Evolutionary conservation across 345 rosid genomes (phyloP), one percentile per base, ranked within the genome.

Genomic region (Eucalyptus brandiana): DNA sequence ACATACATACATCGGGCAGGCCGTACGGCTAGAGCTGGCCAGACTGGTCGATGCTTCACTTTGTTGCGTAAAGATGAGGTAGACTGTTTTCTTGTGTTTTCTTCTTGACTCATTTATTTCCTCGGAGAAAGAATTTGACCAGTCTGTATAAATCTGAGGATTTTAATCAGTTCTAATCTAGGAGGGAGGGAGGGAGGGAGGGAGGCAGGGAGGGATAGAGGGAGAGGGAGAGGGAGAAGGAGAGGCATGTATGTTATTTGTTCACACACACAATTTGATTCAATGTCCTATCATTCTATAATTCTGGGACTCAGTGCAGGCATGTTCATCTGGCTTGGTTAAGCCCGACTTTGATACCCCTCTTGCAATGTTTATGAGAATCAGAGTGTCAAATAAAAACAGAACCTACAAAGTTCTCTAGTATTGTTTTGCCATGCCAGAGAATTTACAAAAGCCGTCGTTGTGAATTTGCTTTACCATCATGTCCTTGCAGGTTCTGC

Each of bases 1-100:
- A 97, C 98, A 49, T 96, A 96, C 90, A 94, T 97, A 87, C 99
- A 98, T 93, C 97, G 99, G 85, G 99, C 96, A 91, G 99, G 99
- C 85, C 95, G 97, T 83, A 98, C 99, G 62, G 98, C 99, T 87
- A 95, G 99, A 95, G 99, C 99, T 90, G 97, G 97, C 80, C 96
- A 92, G 94, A 89, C 94, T 86, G 99, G 99, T 16, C 93, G 94
- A 88, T 97, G 99, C 93, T 95, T 97, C 93, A 98, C 99, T 86
- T 92, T 98, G 94, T 88, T 98, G 88, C 94, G 92, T 91, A 91
- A 89, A 87, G 91, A 92, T 88, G 98, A 97, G 97, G 99, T 95
- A 90, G 58, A 87, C 30, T 76, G 30, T 76, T 76, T 40, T 76
- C 47, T 76, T 40, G 85, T 7, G 14, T 76, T 76, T 76, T 76